These are phyloP conservation scores for Fragaria vesca DNA, from an alignment of 306 rosid species.

Conservation along the genomic window DNA sequence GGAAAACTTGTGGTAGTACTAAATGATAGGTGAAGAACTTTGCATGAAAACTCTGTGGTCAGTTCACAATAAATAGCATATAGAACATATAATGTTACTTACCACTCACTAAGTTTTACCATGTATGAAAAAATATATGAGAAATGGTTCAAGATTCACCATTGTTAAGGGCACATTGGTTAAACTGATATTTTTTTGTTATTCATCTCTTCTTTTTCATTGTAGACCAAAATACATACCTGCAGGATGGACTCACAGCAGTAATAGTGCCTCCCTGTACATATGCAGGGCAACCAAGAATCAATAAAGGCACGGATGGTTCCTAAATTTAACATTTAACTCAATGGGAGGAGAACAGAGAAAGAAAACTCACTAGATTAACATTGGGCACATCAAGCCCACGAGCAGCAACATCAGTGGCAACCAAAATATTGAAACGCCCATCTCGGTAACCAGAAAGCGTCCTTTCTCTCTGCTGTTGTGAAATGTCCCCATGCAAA, in stretches of 20 bases:
- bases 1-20: background rate
- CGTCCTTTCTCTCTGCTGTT: slow-evolving; percentile 89
- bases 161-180: background rate
- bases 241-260: no score
- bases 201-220: background rate
- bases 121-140: background rate
- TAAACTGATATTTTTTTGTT: background rate
- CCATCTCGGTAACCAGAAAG: slow-evolving; percentile 86
- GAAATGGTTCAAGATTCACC: background rate
- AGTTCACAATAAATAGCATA: background rate
- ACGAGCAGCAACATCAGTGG: slow-evolving; percentile 96
- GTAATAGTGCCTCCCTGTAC: no score
- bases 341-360: background rate
- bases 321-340: background rate
- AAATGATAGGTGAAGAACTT: slow-evolving; percentile 2
- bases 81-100: background rate
- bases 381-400: slow-evolving; percentile 98
- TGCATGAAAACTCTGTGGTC: background rate
- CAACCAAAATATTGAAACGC: slow-evolving; percentile 79
- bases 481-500: slow-evolving; percentile 97
- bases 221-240: background rate
- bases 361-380: slow-evolving; percentile 73
- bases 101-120: background rate
- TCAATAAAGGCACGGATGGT: no score
- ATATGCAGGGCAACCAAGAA: no score